Conservation (phyloP, 345 rosid species). For the Brassica carinata region DNA sequence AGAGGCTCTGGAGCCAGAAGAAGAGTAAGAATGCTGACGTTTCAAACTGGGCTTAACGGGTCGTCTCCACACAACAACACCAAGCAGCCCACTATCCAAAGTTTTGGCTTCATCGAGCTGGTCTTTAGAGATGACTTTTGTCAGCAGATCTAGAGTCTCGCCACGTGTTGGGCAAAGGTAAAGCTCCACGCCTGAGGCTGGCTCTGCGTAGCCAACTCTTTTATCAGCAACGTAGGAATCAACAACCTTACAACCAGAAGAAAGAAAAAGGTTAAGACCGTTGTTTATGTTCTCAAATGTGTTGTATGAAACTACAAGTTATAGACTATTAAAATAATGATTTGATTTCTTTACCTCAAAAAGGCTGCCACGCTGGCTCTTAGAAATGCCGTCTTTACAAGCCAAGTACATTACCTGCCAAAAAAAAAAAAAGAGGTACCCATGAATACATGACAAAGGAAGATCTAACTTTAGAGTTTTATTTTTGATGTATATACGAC, state of each 20-base stretch:
- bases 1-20: conserved; percentile 16
- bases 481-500: background rate
- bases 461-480: background rate
- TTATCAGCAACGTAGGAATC: conserved; percentile 73
- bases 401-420: conserved; percentile 81
- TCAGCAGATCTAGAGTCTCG: conserved; percentile 58
- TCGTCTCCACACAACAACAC: conserved; percentile 97
- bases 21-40: conserved; percentile 30
- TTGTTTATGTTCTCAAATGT: background rate
- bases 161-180: conserved; percentile 86
- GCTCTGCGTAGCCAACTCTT: conserved; percentile 92
- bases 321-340: background rate
- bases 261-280: background rate
- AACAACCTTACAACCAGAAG: conserved; percentile 50
- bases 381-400: conserved; percentile 61
- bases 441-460: background rate
- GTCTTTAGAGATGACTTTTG: conserved; percentile 68
- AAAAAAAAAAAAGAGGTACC: background rate
- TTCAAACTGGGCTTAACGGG: conserved; percentile 36
- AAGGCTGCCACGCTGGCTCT: conserved; percentile 58
- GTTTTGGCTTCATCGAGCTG: conserved; percentile 62
- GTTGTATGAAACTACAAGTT: background rate
- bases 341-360: conserved; percentile 56
- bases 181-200: conserved; percentile 75
- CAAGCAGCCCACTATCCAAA: conserved; percentile 79